Base-by-base conservation (phyloP, 176 grass and related monocot species). In the Lolium multiflorum region DNA sequence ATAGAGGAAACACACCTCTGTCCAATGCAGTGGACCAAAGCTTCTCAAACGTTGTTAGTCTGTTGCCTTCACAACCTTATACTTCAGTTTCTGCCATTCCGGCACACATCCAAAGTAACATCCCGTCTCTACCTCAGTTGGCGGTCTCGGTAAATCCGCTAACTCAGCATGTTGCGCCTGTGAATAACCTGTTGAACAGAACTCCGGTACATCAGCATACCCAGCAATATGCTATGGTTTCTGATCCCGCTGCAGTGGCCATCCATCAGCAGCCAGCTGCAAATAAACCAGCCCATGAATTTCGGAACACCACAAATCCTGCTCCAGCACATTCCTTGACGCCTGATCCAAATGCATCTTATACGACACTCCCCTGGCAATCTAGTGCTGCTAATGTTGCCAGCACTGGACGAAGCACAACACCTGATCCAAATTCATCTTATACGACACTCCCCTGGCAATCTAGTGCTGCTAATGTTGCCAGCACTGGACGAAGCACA, bases 41-140 rank as follows among this genome's bases (percentile, higher is more conserved):
- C 83, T 86, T 83, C 83, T 82, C 90, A 91, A 88, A 88, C 71
- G 77, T 76, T 88, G 80, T 84, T 63, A 86, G 84, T 89, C 74
- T 11, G 14, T 83, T 83, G 71, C 68, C 79, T 73, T 86, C 81
- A 61, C 87, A 87, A 71, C 18, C 84, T 73, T 88, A 91, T 83
- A 76, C 79, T 60, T 77, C 88, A 77, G 77, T 86, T 83, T 86
- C 90, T 79, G 88, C 64, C 64, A 85, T 89, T 46, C 89, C 78
- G 21, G 38, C 88, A 75, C 89, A 85, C 12, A 82, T 55, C 55
- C 82, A 83, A 86, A 83, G 72, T 74, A 83, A 67, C 6, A 9
- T 5, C 46, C 49, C 62, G 26, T 66, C 82, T 18, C 63, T 52
- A 76, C 51, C 92, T 48, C 83, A 75, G 68, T 83, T 43, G 26